Evolutionary conservation across 441 rosid genomes (phyloP).

Genomic region (Euphorbia schlechtendalii): DNA sequence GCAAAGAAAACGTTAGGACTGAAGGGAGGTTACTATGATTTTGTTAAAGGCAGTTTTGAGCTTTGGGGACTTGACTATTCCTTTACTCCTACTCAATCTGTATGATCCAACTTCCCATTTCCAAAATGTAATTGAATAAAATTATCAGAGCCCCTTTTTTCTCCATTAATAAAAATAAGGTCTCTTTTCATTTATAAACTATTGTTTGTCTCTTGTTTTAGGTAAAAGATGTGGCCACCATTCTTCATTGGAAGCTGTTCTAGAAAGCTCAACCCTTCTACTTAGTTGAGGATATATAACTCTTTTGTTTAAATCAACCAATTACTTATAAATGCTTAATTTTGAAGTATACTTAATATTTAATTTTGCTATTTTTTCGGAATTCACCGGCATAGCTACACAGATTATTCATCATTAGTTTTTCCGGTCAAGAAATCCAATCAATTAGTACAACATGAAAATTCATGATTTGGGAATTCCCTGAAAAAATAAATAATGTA

Average conservation of each 20-base stretch:
- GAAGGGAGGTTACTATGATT: constrained; percentile 77
- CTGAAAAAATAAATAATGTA: too few species aligned
- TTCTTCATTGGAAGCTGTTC: constrained; percentile 82
- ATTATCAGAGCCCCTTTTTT: constrained; percentile 1
- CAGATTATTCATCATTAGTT: too few species aligned
- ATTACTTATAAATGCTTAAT: not conserved
- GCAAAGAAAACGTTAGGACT: constrained; percentile 53
- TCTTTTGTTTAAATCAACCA: not conserved
- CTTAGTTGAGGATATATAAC: not conserved
- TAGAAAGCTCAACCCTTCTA: constrained; percentile 31
- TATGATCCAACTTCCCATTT: constrained; percentile 34
- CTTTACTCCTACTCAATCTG: constrained; percentile 44
- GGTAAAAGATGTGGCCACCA: constrained; percentile 76
- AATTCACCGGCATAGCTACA: not conserved
- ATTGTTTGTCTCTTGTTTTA: constrained; percentile 25
- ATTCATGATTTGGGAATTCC: too few species aligned
- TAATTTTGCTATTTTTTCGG: not conserved
- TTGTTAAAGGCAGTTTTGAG: constrained; percentile 61
- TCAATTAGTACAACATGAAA: too few species aligned
- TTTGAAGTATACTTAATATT: not conserved
- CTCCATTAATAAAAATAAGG: constrained; percentile 10
- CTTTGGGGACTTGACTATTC: constrained; percentile 69
- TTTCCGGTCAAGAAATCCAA: too few species aligned
- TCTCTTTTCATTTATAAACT: constrained; percentile 33
- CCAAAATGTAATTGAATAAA: constrained; percentile 18